Conservation (phyloP, 345 rosid species). For the Eucalyptus brandiana region DNA sequence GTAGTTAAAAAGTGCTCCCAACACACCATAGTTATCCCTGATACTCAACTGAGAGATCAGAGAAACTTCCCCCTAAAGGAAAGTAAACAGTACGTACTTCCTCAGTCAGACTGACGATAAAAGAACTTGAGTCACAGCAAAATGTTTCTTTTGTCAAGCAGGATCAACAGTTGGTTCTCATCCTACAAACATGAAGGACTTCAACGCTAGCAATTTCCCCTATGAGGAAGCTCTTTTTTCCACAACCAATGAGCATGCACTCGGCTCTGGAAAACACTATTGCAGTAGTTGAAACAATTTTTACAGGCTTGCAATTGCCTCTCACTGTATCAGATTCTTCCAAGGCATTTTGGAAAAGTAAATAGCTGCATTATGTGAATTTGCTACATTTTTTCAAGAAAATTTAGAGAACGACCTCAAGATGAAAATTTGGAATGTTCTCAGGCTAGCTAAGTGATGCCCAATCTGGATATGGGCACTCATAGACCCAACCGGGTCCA, state of each 20-base stretch:
- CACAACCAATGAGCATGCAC: neutral
- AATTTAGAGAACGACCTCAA: neutral
- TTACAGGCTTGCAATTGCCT: neutral
- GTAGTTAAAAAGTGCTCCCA: neutral
- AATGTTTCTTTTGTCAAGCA: neutral
- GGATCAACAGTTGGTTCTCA: neutral
- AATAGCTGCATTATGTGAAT: neutral
- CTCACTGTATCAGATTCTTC: neutral
- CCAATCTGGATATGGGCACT: constrained; percentile 79
- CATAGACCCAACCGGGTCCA: constrained; percentile 70
- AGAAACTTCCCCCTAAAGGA: neutral
- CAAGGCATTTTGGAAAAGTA: neutral
- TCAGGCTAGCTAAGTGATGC: constrained; percentile 19
- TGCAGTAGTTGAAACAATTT: neutral
- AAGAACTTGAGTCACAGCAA: neutral
- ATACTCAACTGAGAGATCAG: neutral
- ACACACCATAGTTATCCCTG: neutral
- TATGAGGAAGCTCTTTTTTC: neutral
- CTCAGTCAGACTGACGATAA: neutral
- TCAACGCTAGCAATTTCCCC: neutral
- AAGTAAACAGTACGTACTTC: neutral
- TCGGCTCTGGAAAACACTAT: neutral
- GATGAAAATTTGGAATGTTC: neutral
- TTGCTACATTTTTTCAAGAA: neutral
- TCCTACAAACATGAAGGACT: neutral